Base-by-base conservation (phyloP, 2,329 filamentous ascomycete species). In the Rutstroemia sp. region DNA sequence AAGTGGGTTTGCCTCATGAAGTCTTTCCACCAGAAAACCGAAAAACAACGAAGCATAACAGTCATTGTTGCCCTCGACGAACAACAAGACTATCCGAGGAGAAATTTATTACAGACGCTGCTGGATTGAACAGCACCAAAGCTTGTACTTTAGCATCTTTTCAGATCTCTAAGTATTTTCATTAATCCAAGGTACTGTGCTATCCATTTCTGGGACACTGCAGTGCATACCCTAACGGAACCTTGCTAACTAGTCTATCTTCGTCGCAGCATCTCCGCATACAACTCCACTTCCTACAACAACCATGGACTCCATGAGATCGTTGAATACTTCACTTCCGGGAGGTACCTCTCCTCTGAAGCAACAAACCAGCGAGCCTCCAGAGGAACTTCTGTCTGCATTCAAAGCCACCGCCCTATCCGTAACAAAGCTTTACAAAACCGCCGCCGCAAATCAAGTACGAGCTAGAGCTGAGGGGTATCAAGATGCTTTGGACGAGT, bases 391-490 rank as follows among this genome's bases (percentile, higher is more conserved):
- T 48, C 83, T 96, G 57, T 86, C 92, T 65, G 40, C 50, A 48
- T 99, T 99, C 79, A 94, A 91, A 72, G 84, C 88, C 16, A 94
- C 94, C 36, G 94, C 94, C 19, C 79, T 96, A 36, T 95, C 91
- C 5, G 92, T 97, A 55, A 97, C 94, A 48, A 96, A 95, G 68
- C 84, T 99, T 14, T 97, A 97, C 76, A 96, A 96, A 73, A 92
- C 86, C 40, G 92, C 92, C 3, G 87, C 89, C 12, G 78, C 84
- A 34, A 88, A 89, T 49, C 86, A 94, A 69, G 79, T 86, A 50
- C 85, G 86, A 66, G 84, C 90, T 48, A 84, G 89, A 50, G 75
- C 82, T 51, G 86, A 92, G 40, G 94, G 94, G 25, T 97, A 96
- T 66, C 92, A 96, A 70, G 92, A 97, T 68, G 95, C 92, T 39